Evolutionary conservation across 2,329 filamentous ascomycete genomes (phyloP), one percentile per base, ranked within the genome.

Genomic region (Ophiostoma populinum): DNA sequence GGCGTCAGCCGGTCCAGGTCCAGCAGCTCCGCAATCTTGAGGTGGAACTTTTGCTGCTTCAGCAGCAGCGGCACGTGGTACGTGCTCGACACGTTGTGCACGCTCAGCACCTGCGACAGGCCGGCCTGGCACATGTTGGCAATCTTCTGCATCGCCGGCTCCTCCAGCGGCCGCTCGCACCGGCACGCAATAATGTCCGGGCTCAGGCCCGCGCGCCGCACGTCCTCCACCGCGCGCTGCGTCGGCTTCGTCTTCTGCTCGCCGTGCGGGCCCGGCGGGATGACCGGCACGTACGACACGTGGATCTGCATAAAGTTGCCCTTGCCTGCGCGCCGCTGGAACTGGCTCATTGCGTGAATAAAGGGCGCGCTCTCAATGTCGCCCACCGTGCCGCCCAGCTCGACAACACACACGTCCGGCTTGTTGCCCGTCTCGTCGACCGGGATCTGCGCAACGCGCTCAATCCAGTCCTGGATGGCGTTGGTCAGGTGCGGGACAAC

Each of bases 221-320:
- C 75, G 47, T 80, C 73, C 51, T 77, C 77, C 48, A 95, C 83
- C 18, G 87, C 82, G 48, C 82, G 74, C 55, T 98, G 90, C 0
- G 90, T 98, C 0, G 90, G 90, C 61, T 95, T 95, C 8, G 86
- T 95, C 70, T 95, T 95, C 56, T 92, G 75, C 62, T 95, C 68
- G 27, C 67, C 67, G 39, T 67, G 43, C 7, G 35, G 35, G 1
- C 40, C 39, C 3, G 41, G 37, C n/a, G 42, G 42, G 24, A 46
- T 54, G 22, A 87, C 68, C 2, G 86, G 90, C 22, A 95, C 77
- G 47, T 86, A 81, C 5, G 80, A 85, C 42, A 94, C 87, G 56
- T 85, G 77, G 45, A 94, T 92, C 52, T 83, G 78, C 51, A 86
- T 59, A 54, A 93, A 92, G 59, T 92, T 87, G 51, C 73, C 68